These are phyloP conservation scores for Raffaelea deltoideospora DNA, from an alignment of 2,329 filamentous ascomycete genomes.

Conservation along the genomic window DNA sequence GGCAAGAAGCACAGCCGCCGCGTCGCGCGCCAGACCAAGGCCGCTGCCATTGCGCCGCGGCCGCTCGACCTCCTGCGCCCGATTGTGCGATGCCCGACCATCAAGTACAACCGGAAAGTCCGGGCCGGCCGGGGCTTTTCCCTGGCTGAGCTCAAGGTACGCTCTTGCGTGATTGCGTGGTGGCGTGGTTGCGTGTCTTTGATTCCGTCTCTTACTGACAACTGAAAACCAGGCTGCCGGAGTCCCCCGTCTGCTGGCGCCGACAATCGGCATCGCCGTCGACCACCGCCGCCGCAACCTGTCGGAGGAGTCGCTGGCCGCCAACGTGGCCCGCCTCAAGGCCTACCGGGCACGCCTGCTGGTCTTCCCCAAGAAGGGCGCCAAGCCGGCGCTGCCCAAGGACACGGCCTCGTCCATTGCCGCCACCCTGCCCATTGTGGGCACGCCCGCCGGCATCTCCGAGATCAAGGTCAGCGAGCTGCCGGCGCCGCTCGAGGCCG, in stretches of 20 bases:
- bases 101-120: slow-evolving; percentile 99
- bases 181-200: background rate
- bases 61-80: slow-evolving; percentile 95
- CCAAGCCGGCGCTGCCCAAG: slow-evolving; percentile 79
- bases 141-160: slow-evolving; percentile 93
- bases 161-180: slow-evolving; percentile 5
- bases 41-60: slow-evolving; percentile 84
- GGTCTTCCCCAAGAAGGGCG: slow-evolving; percentile 92
- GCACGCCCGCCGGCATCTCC: slow-evolving; percentile 47
- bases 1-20: slow-evolving; percentile 92
- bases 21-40: slow-evolving; percentile 84
- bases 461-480: slow-evolving; percentile 74
- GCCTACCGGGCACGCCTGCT: slow-evolving; percentile 94
- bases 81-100: slow-evolving; percentile 89
- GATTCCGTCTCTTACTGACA: background rate
- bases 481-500: slow-evolving; percentile 61
- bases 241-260: slow-evolving; percentile 84
- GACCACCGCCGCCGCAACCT: slow-evolving; percentile 95
- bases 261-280: slow-evolving; percentile 94
- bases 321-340: slow-evolving; percentile 95
- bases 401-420: slow-evolving; percentile 46
- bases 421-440: slow-evolving; percentile 56
- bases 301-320: slow-evolving; percentile 82
- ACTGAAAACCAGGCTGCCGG: slow-evolving; percentile 58
- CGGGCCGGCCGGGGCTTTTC: slow-evolving; percentile 96